phyloP scores from a whole-genome alignment of 257 asterid genomes.

The Avicennia marina region DNA sequence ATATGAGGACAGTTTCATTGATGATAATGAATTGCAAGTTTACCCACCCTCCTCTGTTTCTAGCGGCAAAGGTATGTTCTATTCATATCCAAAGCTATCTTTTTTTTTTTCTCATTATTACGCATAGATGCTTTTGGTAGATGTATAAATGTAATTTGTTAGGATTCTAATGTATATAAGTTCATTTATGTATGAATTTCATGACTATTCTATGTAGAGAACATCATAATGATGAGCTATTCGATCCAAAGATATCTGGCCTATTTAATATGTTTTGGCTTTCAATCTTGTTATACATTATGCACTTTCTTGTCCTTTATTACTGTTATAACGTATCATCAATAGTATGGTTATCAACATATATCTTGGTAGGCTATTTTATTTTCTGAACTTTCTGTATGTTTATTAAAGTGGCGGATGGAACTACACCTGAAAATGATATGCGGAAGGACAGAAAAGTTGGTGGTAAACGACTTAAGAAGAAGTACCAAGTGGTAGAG shows the following conservation, averaged over 20 bases:
- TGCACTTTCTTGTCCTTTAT: not conserved
- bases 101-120: not conserved
- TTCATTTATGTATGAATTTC: not conserved
- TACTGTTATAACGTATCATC: not conserved
- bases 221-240: not conserved
- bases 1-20: conserved; percentile 84
- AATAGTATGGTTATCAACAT: too few species aligned
- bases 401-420: conserved; percentile 29
- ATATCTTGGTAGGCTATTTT: too few species aligned
- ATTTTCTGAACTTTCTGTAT: conserved; percentile 9
- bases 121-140: not conserved
- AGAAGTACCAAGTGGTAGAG: conserved; percentile 40
- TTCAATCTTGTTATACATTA: conserved; percentile 1
- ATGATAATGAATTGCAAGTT: conserved; percentile 42
- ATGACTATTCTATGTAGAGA: not conserved
- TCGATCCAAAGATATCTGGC: not conserved
- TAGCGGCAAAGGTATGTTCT: conserved; percentile 43
- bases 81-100: not conserved
- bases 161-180: not conserved
- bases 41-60: conserved; percentile 38
- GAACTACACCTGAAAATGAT: conserved; percentile 11
- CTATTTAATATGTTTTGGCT: not conserved
- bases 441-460: conserved; percentile 27
- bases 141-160: not conserved
- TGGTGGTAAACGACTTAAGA: conserved; percentile 30